A percentile compares a stretch with the other conserved stretches of the same genome.
Conservation (phyloP, 768 basidiomycete species). For the Leccinum subtestaceum region DNA sequence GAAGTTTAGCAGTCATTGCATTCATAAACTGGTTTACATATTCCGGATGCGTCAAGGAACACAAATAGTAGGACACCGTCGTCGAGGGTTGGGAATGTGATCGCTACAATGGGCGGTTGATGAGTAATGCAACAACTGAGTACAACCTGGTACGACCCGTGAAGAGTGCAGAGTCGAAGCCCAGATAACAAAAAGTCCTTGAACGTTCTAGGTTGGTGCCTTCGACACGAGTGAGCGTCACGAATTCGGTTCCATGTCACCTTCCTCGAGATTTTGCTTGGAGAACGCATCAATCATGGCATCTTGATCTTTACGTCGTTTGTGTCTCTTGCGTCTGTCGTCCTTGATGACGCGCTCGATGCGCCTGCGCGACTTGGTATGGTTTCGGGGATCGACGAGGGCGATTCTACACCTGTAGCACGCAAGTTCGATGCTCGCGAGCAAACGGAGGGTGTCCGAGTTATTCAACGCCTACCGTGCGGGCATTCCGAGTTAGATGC, state of each 20-base stretch:
- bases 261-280: constrained; percentile 40
- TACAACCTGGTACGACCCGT: constrained; percentile 7
- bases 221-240: constrained; percentile 12
- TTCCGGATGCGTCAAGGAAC: constrained; percentile 1
- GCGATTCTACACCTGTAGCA: constrained; percentile 75
- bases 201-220: constrained; percentile 8
- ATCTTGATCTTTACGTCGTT: constrained; percentile 80
- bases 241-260: constrained; percentile 25
- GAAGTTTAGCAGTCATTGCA: constrained; percentile 1
- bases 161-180: constrained; percentile 3
- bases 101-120: constrained; percentile 19
- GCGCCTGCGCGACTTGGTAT: constrained; percentile 62
- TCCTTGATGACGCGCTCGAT: constrained; percentile 84
- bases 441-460: constrained; percentile 75
- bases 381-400: constrained; percentile 62
- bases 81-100: constrained; percentile 12
- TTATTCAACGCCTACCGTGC: constrained; percentile 68
- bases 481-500: constrained; percentile 11
- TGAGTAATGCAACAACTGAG: constrained; percentile 25
- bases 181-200: constrained; percentile 13
- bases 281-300: constrained; percentile 79
- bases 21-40: constrained; percentile 12
- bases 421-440: constrained; percentile 82
- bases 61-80: constrained; percentile 5
- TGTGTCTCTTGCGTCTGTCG: constrained; percentile 77